These are phyloP conservation scores for Leccinum griseonigrum DNA, from an alignment of 1,284 basidiomycete genomes.

Conservation along the genomic window DNA sequence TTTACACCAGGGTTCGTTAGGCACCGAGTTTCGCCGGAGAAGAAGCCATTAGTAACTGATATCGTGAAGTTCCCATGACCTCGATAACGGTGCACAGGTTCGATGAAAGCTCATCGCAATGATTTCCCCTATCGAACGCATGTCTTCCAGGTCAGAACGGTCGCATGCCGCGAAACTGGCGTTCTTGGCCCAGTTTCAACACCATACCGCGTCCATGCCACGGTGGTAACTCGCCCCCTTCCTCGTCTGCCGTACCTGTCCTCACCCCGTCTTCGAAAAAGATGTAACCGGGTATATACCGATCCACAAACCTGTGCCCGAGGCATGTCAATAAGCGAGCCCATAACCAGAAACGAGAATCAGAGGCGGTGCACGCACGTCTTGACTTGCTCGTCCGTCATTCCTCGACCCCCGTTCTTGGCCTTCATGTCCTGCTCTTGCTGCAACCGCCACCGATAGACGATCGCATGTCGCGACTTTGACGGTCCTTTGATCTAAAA, in stretches of 20 bases:
- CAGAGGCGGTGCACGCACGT: constrained; percentile 42
- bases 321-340: constrained; percentile 2
- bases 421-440: constrained; percentile 89
- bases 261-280: constrained; percentile 47
- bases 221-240: constrained; percentile 20
- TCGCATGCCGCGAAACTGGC: constrained; percentile 18
- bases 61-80: neutral
- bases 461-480: constrained; percentile 49
- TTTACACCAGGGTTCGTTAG: neutral
- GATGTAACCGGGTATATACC: constrained; percentile 85
- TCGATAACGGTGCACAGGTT: constrained; percentile 6
- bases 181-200: constrained; percentile 26
- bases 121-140: neutral
- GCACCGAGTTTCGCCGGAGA: neutral
- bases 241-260: constrained; percentile 24
- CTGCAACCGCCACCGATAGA: constrained; percentile 80
- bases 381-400: constrained; percentile 80
- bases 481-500: constrained; percentile 50
- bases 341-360: neutral
- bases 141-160: constrained; percentile 17
- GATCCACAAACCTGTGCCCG: constrained; percentile 63
- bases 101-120: constrained; percentile 1
- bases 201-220: constrained; percentile 27
- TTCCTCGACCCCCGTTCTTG: constrained; percentile 77
- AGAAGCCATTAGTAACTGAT: constrained; percentile 1